Evolutionary conservation across 345 rosid species (phyloP).

Genomic region (Geranium brycei): DNA sequence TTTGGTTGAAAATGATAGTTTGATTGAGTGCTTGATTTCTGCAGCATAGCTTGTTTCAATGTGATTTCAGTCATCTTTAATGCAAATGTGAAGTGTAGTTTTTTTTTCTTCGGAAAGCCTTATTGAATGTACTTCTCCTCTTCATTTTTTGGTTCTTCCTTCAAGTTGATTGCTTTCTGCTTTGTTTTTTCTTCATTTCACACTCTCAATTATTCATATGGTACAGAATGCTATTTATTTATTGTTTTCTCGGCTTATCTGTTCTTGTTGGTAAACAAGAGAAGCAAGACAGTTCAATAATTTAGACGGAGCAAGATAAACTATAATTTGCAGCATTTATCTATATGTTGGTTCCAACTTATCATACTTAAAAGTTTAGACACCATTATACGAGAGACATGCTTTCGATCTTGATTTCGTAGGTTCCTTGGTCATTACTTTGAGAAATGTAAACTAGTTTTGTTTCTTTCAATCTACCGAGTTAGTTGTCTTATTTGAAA

Average conservation of each 20-base stretch:
- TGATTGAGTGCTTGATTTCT: constrained; percentile 1
- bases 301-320: not conserved
- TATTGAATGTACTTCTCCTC: not conserved
- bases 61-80: constrained; percentile 8
- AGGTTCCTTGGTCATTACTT: not conserved
- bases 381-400: not conserved
- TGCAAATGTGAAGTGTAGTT: not conserved
- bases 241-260: not conserved
- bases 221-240: not conserved
- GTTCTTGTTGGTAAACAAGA: not conserved
- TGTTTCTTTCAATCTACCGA: not conserved
- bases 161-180: not conserved
- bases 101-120: not conserved
- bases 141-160: not conserved
- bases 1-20: constrained; percentile 3
- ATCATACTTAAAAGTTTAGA: not conserved
- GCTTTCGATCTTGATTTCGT: not conserved
- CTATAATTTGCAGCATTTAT: not conserved
- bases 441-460: not conserved
- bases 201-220: not conserved
- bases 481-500: not conserved
- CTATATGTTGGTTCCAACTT: not conserved
- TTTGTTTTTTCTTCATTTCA: not conserved
- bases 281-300: not conserved
- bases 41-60: constrained; percentile 5